Percentiles rank a stretch among this genome's conserved stretches.
Conservation (phyloP, 805 yeast genomes). For the Yamadazyma nakazawae region DNA sequence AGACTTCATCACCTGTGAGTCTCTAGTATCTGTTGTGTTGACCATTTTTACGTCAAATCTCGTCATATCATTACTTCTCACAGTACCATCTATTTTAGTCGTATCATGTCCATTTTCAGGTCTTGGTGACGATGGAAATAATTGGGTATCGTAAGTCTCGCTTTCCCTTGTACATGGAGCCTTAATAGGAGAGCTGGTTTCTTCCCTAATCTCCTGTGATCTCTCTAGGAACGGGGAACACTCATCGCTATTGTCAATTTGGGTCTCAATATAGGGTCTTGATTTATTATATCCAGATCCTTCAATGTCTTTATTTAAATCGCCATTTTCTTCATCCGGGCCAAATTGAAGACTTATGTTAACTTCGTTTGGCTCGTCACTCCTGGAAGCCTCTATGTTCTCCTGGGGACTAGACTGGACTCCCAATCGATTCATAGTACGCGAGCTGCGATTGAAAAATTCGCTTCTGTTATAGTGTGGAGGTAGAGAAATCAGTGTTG, state of each 20-base stretch:
- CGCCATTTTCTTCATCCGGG: neutral
- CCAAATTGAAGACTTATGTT: slow-evolving; percentile 5
- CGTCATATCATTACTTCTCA: neutral
- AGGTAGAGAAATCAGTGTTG: neutral
- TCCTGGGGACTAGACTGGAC: slow-evolving; percentile 2
- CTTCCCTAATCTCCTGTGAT: neutral
- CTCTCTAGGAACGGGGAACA: neutral
- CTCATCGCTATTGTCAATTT: neutral
- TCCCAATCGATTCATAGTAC: neutral
- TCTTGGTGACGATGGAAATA: neutral
- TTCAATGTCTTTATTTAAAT: neutral
- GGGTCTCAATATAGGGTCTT: neutral
- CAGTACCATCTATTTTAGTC: neutral
- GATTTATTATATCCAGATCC: neutral
- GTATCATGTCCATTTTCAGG: neutral
- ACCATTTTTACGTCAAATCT: neutral
- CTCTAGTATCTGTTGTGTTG: neutral
- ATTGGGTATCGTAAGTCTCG: neutral
- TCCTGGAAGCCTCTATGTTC: neutral
- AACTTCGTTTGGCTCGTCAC: slow-evolving; percentile 5
- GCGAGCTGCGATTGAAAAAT: neutral
- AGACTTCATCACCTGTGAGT: neutral
- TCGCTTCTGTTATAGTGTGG: neutral
- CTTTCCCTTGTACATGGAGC: neutral
- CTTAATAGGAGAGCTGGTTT: neutral